Base-by-base conservation (phyloP, 179 eudicot genomes). In the Silene vulgaris region DNA sequence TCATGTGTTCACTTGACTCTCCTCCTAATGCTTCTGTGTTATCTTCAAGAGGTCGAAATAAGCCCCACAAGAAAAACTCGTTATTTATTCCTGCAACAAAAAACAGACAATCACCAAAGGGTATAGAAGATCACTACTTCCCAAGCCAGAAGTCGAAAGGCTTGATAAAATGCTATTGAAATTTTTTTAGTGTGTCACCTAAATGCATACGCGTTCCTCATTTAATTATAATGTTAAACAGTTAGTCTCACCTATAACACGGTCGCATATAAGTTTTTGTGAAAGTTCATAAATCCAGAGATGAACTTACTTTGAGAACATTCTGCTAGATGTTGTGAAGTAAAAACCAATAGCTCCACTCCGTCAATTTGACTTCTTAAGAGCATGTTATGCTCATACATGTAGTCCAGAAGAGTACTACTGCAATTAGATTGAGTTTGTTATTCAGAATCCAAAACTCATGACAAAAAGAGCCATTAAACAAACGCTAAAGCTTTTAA, bases 61-160 rank as follows among this genome's bases (percentile, higher is more conserved):
- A 6, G 5, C 85, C 85, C 85, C 85, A 82, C 80, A 82, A 76
- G 74, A 76, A 82, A 43, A 70, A 26, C 40, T 69, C 29, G 14
- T 71, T 17, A 9, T 69, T 52, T 7, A 82, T 63, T 52, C 8
- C 85, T 82, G 83, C 73, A 75, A 68, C 16, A 8, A 45, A 1
- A 59, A 14, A 50, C 20, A 12, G 48, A 40, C 30, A 20, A 59
- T 45, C 21, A 26, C 12, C 56, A 71, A 21, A 20, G 56, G 14
- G 9, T 3, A 17, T 14, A n/a, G 32, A 48, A 52, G 12, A 35
- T 65, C 29, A 64, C 17, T 29, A 19, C 9, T 37, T 20, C 28
- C 60, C 19, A 23, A 13, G 28, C 19, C 19, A 54, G 32, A 59
- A 54, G 23, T 43, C 50, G 13, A 68, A 40, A 43, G 30, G 43